Percentiles rank a stretch among this genome's conserved stretches.
phyloP scores from a whole-genome alignment of 2,329 filamentous ascomycete genomes.

The Apiospora sp. region DNA sequence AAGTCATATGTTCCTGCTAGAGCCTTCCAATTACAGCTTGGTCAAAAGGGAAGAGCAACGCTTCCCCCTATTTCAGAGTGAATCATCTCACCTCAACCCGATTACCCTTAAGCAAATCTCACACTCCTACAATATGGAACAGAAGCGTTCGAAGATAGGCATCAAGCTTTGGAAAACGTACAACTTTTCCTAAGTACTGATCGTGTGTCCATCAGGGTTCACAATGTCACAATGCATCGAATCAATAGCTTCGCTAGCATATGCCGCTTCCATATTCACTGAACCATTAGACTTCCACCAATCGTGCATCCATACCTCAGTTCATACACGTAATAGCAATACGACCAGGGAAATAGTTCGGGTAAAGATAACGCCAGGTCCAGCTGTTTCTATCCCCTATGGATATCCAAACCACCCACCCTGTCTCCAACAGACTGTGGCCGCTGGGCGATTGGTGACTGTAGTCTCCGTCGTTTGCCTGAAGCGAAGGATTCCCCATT shows the following conservation, averaged over 20 bases:
- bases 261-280: background rate
- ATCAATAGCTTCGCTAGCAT: background rate
- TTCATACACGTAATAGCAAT: background rate
- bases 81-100: background rate
- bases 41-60: background rate
- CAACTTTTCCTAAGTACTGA: background rate
- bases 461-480: constrained; percentile 46
- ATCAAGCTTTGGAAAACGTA: background rate
- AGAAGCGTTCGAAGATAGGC: too few species aligned
- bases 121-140: background rate
- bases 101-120: background rate
- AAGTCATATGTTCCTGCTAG: background rate
- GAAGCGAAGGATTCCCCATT: background rate
- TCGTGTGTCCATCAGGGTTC: background rate
- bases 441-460: constrained; percentile 43
- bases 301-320: background rate
- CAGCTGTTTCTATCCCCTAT: background rate
- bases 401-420: constrained; percentile 42
- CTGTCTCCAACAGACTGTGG: constrained; percentile 46
- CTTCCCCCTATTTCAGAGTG: background rate
- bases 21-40: background rate
- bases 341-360: background rate
- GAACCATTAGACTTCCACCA: background rate
- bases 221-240: background rate
- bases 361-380: too few species aligned